A percentile compares a stretch with the other conserved stretches of the same genome.
Evolutionary conservation across 2,329 filamentous ascomycete species (phyloP).

Genomic region (Pseudogymnoascus sp.): DNA sequence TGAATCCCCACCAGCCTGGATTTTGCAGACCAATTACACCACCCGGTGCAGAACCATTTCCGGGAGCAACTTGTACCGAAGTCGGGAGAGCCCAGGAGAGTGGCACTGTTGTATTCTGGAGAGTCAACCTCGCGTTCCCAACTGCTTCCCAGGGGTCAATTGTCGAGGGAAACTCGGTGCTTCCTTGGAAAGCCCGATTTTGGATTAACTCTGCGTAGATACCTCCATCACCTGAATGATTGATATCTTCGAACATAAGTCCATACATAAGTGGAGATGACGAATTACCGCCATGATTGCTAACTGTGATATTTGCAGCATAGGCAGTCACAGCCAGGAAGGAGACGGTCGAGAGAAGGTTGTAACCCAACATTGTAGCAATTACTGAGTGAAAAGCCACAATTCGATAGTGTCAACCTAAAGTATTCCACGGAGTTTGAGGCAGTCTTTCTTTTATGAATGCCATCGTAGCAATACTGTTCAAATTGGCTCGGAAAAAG

Average conservation of each 20-base stretch:
- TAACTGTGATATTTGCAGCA: constrained; percentile 23
- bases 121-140: constrained; percentile 18
- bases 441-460: not conserved
- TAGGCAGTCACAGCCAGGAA: constrained; percentile 10
- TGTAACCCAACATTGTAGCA: not conserved
- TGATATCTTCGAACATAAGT: constrained; percentile 29
- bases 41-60: constrained; percentile 27
- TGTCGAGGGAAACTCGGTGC: constrained; percentile 38
- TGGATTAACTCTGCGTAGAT: constrained; percentile 61
- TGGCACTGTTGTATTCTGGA: constrained; percentile 29
- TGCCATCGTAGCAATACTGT: not conserved
- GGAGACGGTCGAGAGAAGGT: not conserved
- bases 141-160: constrained; percentile 30
- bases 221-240: constrained; percentile 26
- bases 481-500: not conserved
- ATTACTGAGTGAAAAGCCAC: not conserved
- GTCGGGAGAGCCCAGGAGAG: constrained; percentile 22
- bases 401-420: not conserved
- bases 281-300: constrained; percentile 23
- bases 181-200: constrained; percentile 61
- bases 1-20: constrained; percentile 51
- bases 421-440: not conserved
- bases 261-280: constrained; percentile 25
- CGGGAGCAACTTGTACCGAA: constrained; percentile 25
- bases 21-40: constrained; percentile 43